Evolutionary conservation across 2,329 filamentous ascomycete species (phyloP).

Genomic region (Trichophyton verrucosum): DNA sequence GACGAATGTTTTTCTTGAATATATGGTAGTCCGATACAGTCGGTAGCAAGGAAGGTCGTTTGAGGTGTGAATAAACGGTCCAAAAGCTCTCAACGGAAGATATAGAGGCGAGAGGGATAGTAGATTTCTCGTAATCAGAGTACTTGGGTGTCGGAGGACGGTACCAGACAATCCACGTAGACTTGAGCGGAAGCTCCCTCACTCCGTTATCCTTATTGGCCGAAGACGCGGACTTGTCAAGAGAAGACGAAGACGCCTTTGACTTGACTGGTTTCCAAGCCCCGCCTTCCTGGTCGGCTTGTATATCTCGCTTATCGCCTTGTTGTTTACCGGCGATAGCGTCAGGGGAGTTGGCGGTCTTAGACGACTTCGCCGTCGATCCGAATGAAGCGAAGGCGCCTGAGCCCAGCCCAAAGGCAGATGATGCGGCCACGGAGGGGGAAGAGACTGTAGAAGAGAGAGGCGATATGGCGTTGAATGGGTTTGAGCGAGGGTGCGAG

Average conservation of each 20-base stretch:
- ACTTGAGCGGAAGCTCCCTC: conserved; percentile 54
- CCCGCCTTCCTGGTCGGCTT: conserved; percentile 21
- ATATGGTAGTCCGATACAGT: conserved; percentile 96
- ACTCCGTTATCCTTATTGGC: conserved; percentile 16
- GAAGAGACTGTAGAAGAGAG: conserved; percentile 58
- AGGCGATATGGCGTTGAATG: conserved; percentile 64
- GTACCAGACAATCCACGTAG: conserved; percentile 95
- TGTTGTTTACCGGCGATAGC: conserved; percentile 49
- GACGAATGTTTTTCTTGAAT: conserved; percentile 90
- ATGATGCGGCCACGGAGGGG: conserved; percentile 64
- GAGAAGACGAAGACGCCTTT: conserved; percentile 31
- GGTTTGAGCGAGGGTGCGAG: conserved; percentile 62
- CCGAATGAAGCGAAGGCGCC: conserved; percentile 97
- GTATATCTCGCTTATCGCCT: conserved; percentile 47
- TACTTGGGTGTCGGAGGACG: conserved; percentile 93
- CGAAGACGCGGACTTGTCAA: conserved; percentile 20
- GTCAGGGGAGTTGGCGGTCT: conserved; percentile 71
- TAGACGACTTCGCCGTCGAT: conserved; percentile 67
- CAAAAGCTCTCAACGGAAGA: conserved; percentile 83
- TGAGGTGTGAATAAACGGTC: conserved; percentile 75
- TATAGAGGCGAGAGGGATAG: conserved; percentile 73
- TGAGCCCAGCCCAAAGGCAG: conserved; percentile 84
- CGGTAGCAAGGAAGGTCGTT: conserved; percentile 73
- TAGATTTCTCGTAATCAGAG: conserved; percentile 95
- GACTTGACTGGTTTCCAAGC: conserved; percentile 23